Evolutionary conservation across 495 filamentous ascomycete species (phyloP).

Genomic region (Penicillium pulvis): DNA sequence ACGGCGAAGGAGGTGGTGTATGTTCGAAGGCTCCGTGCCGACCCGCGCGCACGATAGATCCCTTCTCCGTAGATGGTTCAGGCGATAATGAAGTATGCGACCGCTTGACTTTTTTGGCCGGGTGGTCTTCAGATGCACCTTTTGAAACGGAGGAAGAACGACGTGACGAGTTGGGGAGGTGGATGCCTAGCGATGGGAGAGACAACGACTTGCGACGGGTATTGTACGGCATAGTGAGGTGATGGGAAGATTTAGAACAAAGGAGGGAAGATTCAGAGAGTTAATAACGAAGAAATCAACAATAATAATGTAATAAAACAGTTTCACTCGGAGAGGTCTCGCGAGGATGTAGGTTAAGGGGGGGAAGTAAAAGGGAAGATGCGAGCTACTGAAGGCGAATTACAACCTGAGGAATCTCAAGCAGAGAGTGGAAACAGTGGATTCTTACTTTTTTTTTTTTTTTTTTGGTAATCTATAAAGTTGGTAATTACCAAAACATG

Average conservation of each 20-base stretch:
- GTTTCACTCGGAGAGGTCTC: conserved; percentile 11
- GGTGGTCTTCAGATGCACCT: conserved; percentile 55
- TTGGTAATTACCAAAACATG: not conserved
- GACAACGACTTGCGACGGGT: conserved; percentile 97
- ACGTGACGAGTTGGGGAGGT: conserved; percentile 78
- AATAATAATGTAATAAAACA: conserved; percentile 22
- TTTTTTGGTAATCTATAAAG: not conserved
- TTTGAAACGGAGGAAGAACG: conserved; percentile 65
- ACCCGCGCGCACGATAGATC: conserved; percentile 45
- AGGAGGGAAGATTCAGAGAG: conserved; percentile 16
- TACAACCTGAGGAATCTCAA: conserved; percentile 31
- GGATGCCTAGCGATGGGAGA: conserved; percentile 88
- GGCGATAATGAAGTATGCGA: conserved; percentile 64
- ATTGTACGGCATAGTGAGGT: conserved; percentile 85
- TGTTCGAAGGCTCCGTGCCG: conserved; percentile 59
- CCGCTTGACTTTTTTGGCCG: conserved; percentile 84
- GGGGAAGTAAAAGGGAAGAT: conserved; percentile 19
- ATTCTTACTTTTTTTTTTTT: conserved; percentile 14
- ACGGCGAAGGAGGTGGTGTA: conserved; percentile 87
- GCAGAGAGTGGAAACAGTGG: conserved; percentile 15
- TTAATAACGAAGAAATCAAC: conserved; percentile 10
- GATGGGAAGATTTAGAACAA: conserved; percentile 14
- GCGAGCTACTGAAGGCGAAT: conserved; percentile 25
- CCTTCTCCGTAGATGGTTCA: conserved; percentile 46
- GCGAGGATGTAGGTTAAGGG: conserved; percentile 11